Conservation (phyloP, 2,329 filamentous ascomycete species). For the Periconia digitata region DNA sequence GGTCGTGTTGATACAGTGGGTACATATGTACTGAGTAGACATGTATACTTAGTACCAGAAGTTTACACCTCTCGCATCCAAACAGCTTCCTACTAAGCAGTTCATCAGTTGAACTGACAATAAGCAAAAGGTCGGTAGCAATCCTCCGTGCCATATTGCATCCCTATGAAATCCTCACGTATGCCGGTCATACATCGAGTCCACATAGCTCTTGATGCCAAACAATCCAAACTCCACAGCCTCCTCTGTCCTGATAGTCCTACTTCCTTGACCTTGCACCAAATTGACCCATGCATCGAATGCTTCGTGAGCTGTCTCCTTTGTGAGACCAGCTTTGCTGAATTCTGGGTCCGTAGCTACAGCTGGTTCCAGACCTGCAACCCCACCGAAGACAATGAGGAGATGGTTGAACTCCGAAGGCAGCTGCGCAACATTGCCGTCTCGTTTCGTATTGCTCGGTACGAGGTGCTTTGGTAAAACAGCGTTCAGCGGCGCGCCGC, state of each 20-base stretch:
- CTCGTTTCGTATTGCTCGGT: background rate
- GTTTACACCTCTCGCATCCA: background rate
- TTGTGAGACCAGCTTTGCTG: conserved; percentile 62
- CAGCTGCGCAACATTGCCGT: conserved; percentile 8
- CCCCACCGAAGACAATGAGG: conserved; percentile 78
- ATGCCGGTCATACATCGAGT: conserved; percentile 9
- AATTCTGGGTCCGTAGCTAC: conserved; percentile 64
- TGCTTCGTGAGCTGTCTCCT: conserved; percentile 65
- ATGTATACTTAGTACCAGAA: no score
- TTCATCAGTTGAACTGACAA: background rate
- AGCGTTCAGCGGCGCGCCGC: conserved; percentile 56
- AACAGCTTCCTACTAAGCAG: background rate
- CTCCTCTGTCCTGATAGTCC: conserved; percentile 82
- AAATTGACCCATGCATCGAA: conserved; percentile 88
- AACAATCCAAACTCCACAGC: conserved; percentile 77
- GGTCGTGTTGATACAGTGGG: no score
- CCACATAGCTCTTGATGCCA: conserved; percentile 57
- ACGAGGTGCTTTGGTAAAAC: conserved; percentile 25
- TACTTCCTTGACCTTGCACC: conserved; percentile 75
- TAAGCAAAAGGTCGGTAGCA: no score
- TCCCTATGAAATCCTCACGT: background rate
- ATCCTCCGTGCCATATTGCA: no score
- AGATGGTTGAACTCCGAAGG: conserved; percentile 65
- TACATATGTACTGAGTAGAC: no score
- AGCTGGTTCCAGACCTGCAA: conserved; percentile 76